Evolutionary conservation across 225 moss, liverwort and hornwort species (phyloP), one percentile per base, ranked within the genome.

Genomic region (Sphagnum contortum): DNA sequence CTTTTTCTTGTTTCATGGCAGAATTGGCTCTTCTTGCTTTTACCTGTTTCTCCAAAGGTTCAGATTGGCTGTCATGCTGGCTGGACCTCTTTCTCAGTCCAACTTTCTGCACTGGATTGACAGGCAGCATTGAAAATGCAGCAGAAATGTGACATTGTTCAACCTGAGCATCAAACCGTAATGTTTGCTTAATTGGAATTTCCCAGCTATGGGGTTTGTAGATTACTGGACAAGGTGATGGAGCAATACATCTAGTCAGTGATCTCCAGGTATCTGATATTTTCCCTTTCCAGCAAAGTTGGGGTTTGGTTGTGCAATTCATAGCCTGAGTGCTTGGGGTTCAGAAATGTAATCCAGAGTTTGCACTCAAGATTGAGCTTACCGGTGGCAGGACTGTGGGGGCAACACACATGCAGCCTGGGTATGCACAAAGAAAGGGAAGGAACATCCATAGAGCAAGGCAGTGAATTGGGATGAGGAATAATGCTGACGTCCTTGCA

Each of bases 401-500:
- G 77, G 67, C 64, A 29, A 9, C 68, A 75, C 77, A 73, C 75
- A 56, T 73, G 82, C 83, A 80, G 94, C 81, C 84, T 80, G 89
- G 88, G 91, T 84, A 91, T 89, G 91, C 89, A 75, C 84, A 59
- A 60, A 61, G 78, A 49, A 74, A 71, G 65, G 64, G 61, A 10
- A 61, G 66, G 49, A 66, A 79, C 51, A 48, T 73, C 12, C 66
- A 55, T 7, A 68, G 50, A 67, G 58, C 63, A 3, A 76, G 67
- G 83, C 70, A 62, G 70, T 70, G 74, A 89, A 79, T 29, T 92
- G 96, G 83, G 90, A 98, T 98, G 96, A 98, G 88, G 93, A 98
- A 98, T 92, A 86, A 98, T 87, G 88, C 87, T 74, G 87, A 89
- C 66, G 80, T 80, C 77, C 92, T 87, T 85, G 88, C 76, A 74